Conservation (phyloP, 495 filamentous ascomycete genomes). For the Diplogelasinospora grovesii region DNA sequence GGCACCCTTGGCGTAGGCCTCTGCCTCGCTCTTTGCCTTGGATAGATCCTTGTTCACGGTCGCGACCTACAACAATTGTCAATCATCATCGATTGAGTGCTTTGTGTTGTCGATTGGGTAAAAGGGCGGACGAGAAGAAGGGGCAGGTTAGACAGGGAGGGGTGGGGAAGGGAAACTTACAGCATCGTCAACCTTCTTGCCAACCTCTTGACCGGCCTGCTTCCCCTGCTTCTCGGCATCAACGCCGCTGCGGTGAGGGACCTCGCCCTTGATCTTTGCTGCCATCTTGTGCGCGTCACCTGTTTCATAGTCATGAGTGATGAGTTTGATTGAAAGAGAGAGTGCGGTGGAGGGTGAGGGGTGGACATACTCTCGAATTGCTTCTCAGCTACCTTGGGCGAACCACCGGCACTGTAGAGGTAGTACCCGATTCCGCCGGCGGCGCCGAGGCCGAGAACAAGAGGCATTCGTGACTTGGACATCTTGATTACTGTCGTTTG, state of each 20-base stretch:
- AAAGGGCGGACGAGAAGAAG: too few relatives aligned
- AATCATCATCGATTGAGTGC: too few relatives aligned
- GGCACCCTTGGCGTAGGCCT: conserved; percentile 53
- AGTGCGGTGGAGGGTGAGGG: background rate
- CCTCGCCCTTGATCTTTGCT: conserved; percentile 56
- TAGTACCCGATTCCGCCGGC: conserved; percentile 79
- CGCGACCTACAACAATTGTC: conserved; percentile 44
- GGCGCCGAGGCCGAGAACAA: conserved; percentile 55
- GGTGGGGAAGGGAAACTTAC: conserved; percentile 26
- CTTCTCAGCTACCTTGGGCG: conserved; percentile 74
- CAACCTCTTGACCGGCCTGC: conserved; percentile 36
- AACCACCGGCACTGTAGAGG: conserved; percentile 80
- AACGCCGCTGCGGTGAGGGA: conserved; percentile 32
- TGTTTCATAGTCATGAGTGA: conserved; percentile 28
- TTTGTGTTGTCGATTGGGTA: conserved; percentile 3
- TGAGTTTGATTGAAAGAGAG: background rate
- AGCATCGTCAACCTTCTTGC: conserved; percentile 38
- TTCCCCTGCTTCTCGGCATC: conserved; percentile 36
- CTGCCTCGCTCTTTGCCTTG: conserved; percentile 48
- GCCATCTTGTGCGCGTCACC: conserved; percentile 60
- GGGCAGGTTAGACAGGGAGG: too few relatives aligned
- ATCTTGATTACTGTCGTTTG: conserved; percentile 26
- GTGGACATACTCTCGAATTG: conserved; percentile 65
- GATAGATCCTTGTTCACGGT: conserved; percentile 53
- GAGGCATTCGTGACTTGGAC: conserved; percentile 48